Evolutionary conservation across 169 alveolate species (phyloP).

Genomic region (Babesia sp.): DNA sequence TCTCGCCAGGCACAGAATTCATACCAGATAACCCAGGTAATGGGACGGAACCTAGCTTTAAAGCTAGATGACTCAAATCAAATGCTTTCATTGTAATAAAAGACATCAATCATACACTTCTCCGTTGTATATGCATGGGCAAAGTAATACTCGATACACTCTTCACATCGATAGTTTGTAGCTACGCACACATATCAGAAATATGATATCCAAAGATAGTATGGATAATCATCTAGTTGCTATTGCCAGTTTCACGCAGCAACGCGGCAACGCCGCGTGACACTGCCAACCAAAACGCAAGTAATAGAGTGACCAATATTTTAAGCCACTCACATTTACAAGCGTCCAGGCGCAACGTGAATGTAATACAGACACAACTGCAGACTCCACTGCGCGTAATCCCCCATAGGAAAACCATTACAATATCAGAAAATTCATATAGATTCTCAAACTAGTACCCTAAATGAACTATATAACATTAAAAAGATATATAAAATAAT

Average conservation of each 20-base stretch:
- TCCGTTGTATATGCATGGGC: conserved; percentile 24
- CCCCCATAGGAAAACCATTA: conserved; percentile 6
- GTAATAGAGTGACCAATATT: not conserved
- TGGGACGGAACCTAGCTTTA: not conserved
- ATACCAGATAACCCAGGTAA: not conserved
- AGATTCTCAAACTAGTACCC: not conserved
- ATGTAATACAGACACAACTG: not conserved
- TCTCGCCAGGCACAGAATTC: not conserved
- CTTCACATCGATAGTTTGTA: too few relatives aligned
- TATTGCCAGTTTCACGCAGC: conserved; percentile 13
- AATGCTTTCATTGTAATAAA: not conserved
- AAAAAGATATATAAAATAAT: not conserved
- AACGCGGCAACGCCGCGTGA: not conserved
- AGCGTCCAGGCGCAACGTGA: not conserved
- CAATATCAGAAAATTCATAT: not conserved
- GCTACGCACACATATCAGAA: not conserved
- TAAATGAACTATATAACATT: not conserved
- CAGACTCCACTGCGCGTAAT: not conserved
- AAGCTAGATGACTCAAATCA: not conserved
- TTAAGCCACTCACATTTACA: not conserved
- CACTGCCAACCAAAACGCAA: not conserved
- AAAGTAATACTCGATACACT: conserved; percentile 14
- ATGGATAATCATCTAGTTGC: not conserved
- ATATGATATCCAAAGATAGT: not conserved
- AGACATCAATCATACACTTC: not conserved